phyloP scores from a whole-genome alignment of 2,329 filamentous ascomycete species.

The Calonectria multiphialidica region DNA sequence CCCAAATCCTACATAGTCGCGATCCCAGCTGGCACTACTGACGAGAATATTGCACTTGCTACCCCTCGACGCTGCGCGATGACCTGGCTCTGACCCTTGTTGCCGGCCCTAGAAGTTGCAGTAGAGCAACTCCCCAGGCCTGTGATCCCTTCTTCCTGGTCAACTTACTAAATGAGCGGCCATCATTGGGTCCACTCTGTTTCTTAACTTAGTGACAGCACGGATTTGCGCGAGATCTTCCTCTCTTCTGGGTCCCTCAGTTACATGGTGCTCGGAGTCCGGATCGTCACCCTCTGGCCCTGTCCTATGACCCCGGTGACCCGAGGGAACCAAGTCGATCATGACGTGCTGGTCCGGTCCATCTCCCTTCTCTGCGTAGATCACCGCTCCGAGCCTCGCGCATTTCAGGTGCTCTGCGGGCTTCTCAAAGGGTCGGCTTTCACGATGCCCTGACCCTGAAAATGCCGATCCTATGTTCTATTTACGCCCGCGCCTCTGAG shows the following conservation, averaged over 20 bases:
- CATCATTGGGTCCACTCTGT: slow-evolving; percentile 24
- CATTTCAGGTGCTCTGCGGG: not conserved
- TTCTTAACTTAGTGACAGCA: slow-evolving; percentile 28
- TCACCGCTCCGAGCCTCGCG: not conserved
- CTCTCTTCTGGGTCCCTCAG: not conserved
- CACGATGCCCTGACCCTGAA: slow-evolving; percentile 5
- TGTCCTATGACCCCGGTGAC: not conserved
- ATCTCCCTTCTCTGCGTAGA: not conserved
- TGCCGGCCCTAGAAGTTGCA: not conserved
- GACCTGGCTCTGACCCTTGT: slow-evolving; percentile 29
- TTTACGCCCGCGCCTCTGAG: slow-evolving; percentile 3
- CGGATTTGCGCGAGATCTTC: slow-evolving; percentile 18
- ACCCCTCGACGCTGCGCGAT: slow-evolving; percentile 25
- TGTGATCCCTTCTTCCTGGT: slow-evolving; percentile 27
- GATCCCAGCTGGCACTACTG: slow-evolving; percentile 12
- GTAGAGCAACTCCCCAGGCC: slow-evolving; percentile 17
- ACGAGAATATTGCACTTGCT: not conserved
- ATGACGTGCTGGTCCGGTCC: not conserved
- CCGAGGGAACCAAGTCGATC: slow-evolving; percentile 13
- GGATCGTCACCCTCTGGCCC: not conserved
- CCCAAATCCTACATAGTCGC: slow-evolving; percentile 24
- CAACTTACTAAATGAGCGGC: slow-evolving; percentile 14
- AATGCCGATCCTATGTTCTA: slow-evolving; percentile 13
- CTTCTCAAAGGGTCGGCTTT: not conserved
- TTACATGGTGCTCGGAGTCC: not conserved